These are phyloP conservation scores for Tulasnella sp. DNA, from an alignment of 768 basidiomycete species.

Conservation along the genomic window DNA sequence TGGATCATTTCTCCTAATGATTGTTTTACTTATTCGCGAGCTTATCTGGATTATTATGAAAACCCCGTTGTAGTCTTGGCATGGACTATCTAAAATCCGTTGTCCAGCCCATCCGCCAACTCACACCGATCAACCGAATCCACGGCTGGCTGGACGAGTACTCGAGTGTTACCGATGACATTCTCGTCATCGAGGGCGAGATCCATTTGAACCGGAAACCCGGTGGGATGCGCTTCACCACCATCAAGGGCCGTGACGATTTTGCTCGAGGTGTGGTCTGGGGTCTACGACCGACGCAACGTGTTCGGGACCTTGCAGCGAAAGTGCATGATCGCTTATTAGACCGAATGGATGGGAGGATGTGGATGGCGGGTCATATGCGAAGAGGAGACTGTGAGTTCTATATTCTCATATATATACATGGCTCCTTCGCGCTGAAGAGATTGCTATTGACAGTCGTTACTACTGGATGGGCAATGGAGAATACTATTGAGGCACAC, in stretches of 20 bases:
- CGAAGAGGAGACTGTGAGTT: conserved; percentile 20
- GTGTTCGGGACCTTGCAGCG: conserved; percentile 25
- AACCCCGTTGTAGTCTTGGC: conserved; percentile 25
- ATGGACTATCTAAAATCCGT: conserved; percentile 37
- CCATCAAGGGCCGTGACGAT: conserved; percentile 25
- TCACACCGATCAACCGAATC: conserved; percentile 29
- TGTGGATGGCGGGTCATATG: conserved; percentile 21
- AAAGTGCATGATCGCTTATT: conserved; percentile 28
- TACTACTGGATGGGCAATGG: conserved; percentile 31
- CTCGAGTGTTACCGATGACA: conserved; percentile 27
- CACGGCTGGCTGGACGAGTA: conserved; percentile 35
- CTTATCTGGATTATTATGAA: not conserved
- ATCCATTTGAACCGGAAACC: conserved; percentile 32
- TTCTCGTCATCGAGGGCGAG: conserved; percentile 34
- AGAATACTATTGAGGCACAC: conserved; percentile 28
- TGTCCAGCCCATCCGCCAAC: conserved; percentile 30
- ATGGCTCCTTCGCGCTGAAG: not conserved
- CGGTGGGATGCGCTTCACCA: conserved; percentile 28
- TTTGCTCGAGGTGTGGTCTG: conserved; percentile 29
- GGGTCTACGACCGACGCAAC: conserved; percentile 25
- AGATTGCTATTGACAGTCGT: conserved; percentile 14
- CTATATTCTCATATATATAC: not conserved
- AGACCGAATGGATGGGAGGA: conserved; percentile 17
- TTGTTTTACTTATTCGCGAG: not conserved
- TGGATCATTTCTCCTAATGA: conserved; percentile 1